Percentiles rank a stretch among this genome's conserved stretches.
These are phyloP conservation scores for Alternaria brassicae DNA, from an alignment of 2,329 filamentous ascomycete genomes.

Conservation along the genomic window DNA sequence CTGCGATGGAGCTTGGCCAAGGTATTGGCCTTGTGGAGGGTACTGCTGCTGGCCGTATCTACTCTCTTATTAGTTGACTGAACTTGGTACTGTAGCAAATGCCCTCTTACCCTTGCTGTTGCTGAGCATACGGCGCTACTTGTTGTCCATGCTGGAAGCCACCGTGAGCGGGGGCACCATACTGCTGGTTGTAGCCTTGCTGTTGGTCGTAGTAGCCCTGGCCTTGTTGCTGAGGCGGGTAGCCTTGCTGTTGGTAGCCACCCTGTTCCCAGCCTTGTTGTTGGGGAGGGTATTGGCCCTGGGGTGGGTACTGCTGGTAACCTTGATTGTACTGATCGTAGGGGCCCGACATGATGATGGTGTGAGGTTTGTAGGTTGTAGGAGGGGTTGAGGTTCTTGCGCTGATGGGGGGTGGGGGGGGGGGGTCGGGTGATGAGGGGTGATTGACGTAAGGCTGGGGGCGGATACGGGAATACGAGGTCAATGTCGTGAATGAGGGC, in stretches of 20 bases:
- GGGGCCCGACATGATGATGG: conserved; percentile 58
- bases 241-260: conserved; percentile 39
- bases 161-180: conserved; percentile 57
- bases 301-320: conserved; percentile 48
- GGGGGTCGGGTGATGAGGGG: conserved; percentile 21
- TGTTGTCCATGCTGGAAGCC: conserved; percentile 59
- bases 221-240: conserved; percentile 40
- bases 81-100: not conserved
- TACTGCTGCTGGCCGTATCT: conserved; percentile 35
- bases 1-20: conserved; percentile 39
- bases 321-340: conserved; percentile 56
- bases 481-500: conserved; percentile 17
- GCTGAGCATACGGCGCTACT: conserved; percentile 43
- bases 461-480: conserved; percentile 13
- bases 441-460: conserved; percentile 23
- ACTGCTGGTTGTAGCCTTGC: conserved; percentile 44
- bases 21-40: conserved; percentile 36
- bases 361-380: conserved; percentile 10
- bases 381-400: not conserved
- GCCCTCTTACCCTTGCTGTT: conserved; percentile 44
- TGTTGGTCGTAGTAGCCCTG: conserved; percentile 46
- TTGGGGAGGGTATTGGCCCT: conserved; percentile 39
- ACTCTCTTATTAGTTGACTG: conserved; percentile 14
- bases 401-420: conserved; percentile 21
- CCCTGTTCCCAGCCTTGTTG: conserved; percentile 44